phyloP scores from a whole-genome alignment of 2,329 filamentous ascomycete species.

The Talaromyces sp. region DNA sequence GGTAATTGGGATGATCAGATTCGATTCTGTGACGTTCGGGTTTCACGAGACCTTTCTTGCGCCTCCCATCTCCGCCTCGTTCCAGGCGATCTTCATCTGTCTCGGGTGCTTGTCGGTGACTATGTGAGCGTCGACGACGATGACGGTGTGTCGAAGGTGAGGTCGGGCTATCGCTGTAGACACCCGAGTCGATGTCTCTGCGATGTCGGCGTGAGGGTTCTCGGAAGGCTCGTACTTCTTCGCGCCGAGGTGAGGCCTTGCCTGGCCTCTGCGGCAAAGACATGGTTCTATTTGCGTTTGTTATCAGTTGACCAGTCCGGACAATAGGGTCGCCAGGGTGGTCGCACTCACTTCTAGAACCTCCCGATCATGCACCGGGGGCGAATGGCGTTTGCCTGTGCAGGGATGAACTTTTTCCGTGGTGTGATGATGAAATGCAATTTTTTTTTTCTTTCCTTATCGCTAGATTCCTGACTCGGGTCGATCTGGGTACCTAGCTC shows the following conservation, averaged over 20 bases:
- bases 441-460: too few species aligned
- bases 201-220: slow-evolving; percentile 70
- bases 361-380: slow-evolving; percentile 11
- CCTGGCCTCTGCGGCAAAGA: slow-evolving; percentile 65
- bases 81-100: slow-evolving; percentile 59
- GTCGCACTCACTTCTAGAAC: slow-evolving; percentile 14
- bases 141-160: slow-evolving; percentile 42
- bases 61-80: slow-evolving; percentile 53
- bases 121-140: slow-evolving; percentile 45
- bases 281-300: slow-evolving; percentile 35
- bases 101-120: slow-evolving; percentile 48
- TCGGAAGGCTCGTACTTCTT: slow-evolving; percentile 62
- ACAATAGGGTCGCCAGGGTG: not conserved
- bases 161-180: slow-evolving; percentile 40
- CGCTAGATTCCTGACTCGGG: too few species aligned
- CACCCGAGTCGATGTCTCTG: slow-evolving; percentile 70
- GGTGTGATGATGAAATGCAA: too few species aligned
- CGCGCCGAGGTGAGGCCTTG: slow-evolving; percentile 61
- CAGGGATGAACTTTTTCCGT: too few species aligned
- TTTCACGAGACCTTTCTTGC: slow-evolving; percentile 86
- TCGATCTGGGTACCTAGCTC: slow-evolving; percentile 9
- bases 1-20: slow-evolving; percentile 87
- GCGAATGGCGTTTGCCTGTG: too few species aligned
- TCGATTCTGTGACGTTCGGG: slow-evolving; percentile 87
- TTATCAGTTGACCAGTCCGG: not conserved